Base-by-base conservation (phyloP, 1,284 basidiomycete genomes). In the Microbotryum intermedium region DNA sequence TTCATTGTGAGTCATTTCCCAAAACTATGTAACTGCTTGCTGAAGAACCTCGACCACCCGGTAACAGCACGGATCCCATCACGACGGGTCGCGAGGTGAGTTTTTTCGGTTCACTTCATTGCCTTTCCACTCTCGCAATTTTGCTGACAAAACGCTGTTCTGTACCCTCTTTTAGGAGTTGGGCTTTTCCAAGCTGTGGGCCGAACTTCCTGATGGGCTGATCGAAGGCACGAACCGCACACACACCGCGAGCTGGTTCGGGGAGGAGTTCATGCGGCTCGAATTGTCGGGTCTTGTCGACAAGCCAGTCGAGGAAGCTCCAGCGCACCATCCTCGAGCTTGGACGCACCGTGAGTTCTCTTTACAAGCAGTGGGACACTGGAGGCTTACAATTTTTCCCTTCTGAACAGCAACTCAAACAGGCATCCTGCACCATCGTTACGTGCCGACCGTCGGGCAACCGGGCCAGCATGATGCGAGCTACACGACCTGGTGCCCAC, bases 401-500 rank as follows among this genome's bases (percentile, higher is more conserved):
- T 21, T 23, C 21, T 0, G 20, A 23, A 25, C 50, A 69, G 68
- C 71, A 6, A 59, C 66, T 21, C 56, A 68, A 26, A 46, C 68
- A 26, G 71, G 71, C 8, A 59, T 67, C 9, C 47, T 71, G 2
- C 67, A 69, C 30, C 71, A 72, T 49, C 71, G 71, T 10, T 72
- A 70, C 52, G 53, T 72, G 6, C 71, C 71, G 0, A 56, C 65
- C 1, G 70, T 72, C 11, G 71, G 71, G 6, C 48, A 66, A 25
- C 71, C 71, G 3, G 71, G 71, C n/a, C 59, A 66, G 39, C 61
- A 67, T 30, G 71, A 72, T 57, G 70, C 69, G 4, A 61, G 59
- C 23, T 72, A 72, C 50, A 61, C 71, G 10, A 71, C 64, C 2
- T 70, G 58, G 45, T 59, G 61, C 44, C 60, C 64, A 4, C 60